These are phyloP conservation scores for Ceratopteris richardii DNA, from an alignment of 75 land plant genomes.

Conservation along the genomic window DNA sequence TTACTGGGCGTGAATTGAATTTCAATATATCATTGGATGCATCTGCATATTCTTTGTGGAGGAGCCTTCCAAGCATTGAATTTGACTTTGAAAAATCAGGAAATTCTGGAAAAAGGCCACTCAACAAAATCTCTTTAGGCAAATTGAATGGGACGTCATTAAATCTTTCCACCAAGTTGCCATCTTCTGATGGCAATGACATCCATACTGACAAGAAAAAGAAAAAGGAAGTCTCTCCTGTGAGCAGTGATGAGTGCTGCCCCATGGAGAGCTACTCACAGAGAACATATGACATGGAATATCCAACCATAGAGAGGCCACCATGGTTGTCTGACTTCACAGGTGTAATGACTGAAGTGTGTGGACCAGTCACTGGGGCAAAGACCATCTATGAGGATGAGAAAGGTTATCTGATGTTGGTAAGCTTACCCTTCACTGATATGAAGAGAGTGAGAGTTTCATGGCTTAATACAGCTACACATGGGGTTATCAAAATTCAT, in stretches of 20 bases:
- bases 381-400: constrained; percentile 95
- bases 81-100: constrained; percentile 70
- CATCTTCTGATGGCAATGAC: constrained; percentile 18
- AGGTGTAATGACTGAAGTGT: constrained; percentile 76
- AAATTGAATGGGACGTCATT: constrained; percentile 58
- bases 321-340: constrained; percentile 75
- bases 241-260: constrained; percentile 51
- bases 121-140: constrained; percentile 4
- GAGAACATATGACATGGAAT: constrained; percentile 37
- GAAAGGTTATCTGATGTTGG: constrained; percentile 77
- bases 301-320: constrained; percentile 39
- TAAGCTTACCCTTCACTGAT: constrained; percentile 87
- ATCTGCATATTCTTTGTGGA: constrained; percentile 69
- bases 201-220: constrained; percentile 28
- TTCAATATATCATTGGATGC: constrained; percentile 69
- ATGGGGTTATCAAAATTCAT: constrained; percentile 81
- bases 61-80: constrained; percentile 66
- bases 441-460: constrained; percentile 87
- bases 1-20: constrained; percentile 76
- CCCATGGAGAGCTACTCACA: constrained; percentile 36
- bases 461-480: constrained; percentile 82
- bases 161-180: constrained; percentile 61
- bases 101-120: constrained; percentile 4
- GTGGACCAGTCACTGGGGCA: constrained; percentile 91
- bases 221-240: constrained; percentile 46